These are phyloP conservation scores for Paecilomyces sp. DNA, from an alignment of 2,329 filamentous ascomycete genomes.

Conservation along the genomic window DNA sequence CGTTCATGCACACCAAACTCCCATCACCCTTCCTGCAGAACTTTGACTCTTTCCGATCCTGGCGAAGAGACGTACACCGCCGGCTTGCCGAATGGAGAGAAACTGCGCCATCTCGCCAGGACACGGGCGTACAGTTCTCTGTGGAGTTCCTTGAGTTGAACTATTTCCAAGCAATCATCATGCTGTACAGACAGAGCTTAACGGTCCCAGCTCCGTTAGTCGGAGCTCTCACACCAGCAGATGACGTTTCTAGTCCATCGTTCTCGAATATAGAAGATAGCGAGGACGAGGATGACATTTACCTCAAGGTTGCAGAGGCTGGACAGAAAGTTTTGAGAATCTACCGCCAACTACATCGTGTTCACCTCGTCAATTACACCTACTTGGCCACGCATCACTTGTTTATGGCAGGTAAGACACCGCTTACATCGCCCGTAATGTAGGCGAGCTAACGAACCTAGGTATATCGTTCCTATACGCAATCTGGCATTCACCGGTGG, in stretches of 20 bases:
- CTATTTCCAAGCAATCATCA: constrained; percentile 95
- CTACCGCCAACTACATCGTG: constrained; percentile 81
- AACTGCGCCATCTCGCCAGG: constrained; percentile 65
- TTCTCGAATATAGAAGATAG: constrained; percentile 37
- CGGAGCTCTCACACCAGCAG: constrained; percentile 59
- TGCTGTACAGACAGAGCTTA: constrained; percentile 87
- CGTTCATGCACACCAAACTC: constrained; percentile 69
- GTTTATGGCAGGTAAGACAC: constrained; percentile 77
- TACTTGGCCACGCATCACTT: constrained; percentile 93
- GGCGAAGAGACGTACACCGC: constrained; percentile 80
- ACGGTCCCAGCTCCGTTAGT: constrained; percentile 80
- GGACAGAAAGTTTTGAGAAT: constrained; percentile 87
- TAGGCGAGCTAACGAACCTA: constrained; percentile 20
- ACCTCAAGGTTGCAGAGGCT: constrained; percentile 89
- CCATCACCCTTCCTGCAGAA: constrained; percentile 77
- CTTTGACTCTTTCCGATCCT: constrained; percentile 79
- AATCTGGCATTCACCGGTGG: constrained; percentile 90
- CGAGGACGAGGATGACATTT: constrained; percentile 83
- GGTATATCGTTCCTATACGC: constrained; percentile 89
- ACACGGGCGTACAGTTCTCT: constrained; percentile 84
- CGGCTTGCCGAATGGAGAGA: constrained; percentile 82
- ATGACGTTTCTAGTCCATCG: constrained; percentile 52
- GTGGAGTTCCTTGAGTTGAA: constrained; percentile 88
- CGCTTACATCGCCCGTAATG: background rate
- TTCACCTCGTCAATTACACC: constrained; percentile 89